A percentile compares a stretch with the other conserved stretches of the same genome.
Conservation (phyloP, 1,284 basidiomycete species). For the Afroboletus lepidellus region DNA sequence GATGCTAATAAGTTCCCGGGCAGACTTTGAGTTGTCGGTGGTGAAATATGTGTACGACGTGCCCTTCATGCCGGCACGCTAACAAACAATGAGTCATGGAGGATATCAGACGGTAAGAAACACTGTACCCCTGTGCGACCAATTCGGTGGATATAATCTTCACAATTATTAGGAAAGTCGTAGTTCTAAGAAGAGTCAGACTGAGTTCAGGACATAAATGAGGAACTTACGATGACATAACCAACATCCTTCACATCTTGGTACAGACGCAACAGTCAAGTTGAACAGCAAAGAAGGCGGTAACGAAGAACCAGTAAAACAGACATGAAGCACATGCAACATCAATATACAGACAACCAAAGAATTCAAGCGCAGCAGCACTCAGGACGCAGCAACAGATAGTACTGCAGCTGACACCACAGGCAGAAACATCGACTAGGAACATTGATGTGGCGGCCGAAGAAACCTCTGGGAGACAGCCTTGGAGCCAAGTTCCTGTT, state of each 20-base stretch:
- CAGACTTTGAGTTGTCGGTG: constrained; percentile 91
- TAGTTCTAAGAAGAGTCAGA: constrained; percentile 66
- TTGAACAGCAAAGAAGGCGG: constrained; percentile 35
- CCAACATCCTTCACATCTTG: constrained; percentile 94
- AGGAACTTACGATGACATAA: constrained; percentile 78
- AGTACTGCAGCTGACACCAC: constrained; percentile 20
- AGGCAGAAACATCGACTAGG: constrained; percentile 27
- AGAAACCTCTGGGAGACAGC: constrained; percentile 23
- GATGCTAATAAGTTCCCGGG: constrained; percentile 88
- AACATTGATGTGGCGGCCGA: constrained; percentile 21
- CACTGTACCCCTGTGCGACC: constrained; percentile 78
- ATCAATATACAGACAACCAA: constrained; percentile 52
- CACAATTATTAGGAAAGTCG: constrained; percentile 96
- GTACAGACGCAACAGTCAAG: constrained; percentile 33
- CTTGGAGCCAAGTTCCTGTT: constrained; percentile 20
- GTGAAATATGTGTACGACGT: constrained; percentile 97
- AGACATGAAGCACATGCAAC: constrained; percentile 42
- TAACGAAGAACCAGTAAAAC: constrained; percentile 34
- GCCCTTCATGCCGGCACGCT: constrained; percentile 89
- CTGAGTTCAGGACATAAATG: constrained; percentile 2
- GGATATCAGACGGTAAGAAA: neutral
- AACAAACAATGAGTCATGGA: constrained; percentile 7
- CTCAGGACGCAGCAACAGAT: constrained; percentile 34
- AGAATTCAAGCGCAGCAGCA: constrained; percentile 56
- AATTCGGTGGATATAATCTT: constrained; percentile 93